These are phyloP conservation scores for Oryza meridionalis DNA, from an alignment of 176 grass and related monocot species.

Conservation along the genomic window DNA sequence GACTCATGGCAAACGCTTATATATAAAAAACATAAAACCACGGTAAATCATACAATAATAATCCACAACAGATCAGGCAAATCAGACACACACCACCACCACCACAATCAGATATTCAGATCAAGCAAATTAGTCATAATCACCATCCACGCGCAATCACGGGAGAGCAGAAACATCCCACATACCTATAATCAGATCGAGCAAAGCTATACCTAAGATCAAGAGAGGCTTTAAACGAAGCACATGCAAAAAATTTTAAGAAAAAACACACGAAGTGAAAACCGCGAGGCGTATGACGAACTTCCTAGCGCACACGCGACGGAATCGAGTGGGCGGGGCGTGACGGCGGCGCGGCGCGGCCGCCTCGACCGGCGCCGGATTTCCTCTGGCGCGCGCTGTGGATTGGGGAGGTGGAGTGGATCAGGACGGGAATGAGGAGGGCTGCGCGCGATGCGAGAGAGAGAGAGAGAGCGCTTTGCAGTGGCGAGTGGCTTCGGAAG, in stretches of 20 bases:
- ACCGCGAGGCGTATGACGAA: constrained; percentile 59
- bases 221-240: constrained; percentile 12
- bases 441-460: background rate
- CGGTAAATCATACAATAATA: constrained; percentile 1
- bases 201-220: background rate
- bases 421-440: background rate
- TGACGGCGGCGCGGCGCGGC: constrained; percentile 15
- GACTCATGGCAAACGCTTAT: background rate
- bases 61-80: background rate
- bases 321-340: constrained; percentile 38
- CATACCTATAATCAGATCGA: constrained; percentile 36
- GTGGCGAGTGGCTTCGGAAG: background rate
- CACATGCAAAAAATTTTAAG: background rate
- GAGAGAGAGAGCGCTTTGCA: too few species aligned
- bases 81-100: background rate
- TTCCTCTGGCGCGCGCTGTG: constrained; percentile 26
- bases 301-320: constrained; percentile 53
- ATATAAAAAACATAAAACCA: background rate
- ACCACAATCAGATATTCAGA: constrained; percentile 1
- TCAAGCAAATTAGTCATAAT: background rate
- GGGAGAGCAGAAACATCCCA: constrained; percentile 9
- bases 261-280: constrained; percentile 16
- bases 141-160: background rate
- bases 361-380: constrained; percentile 16
- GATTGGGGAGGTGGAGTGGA: background rate